Percentiles rank a stretch among this genome's conserved stretches.
phyloP scores from a whole-genome alignment of 495 filamentous ascomycete genomes.

The Xylaria venustula region DNA sequence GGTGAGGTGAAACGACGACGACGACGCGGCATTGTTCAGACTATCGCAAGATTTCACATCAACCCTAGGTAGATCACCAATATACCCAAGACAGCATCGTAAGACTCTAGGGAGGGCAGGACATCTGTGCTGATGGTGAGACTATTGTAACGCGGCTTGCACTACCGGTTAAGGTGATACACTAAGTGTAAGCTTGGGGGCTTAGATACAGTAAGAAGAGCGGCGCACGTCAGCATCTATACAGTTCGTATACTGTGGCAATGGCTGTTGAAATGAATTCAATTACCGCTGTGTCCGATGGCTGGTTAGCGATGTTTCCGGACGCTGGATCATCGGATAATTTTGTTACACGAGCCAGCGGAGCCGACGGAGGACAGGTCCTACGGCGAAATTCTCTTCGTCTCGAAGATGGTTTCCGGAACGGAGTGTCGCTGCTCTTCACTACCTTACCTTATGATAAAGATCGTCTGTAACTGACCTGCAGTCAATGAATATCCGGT shows the following conservation, averaged over 20 bases:
- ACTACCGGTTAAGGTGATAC: too few relatives aligned
- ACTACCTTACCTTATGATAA: too few relatives aligned
- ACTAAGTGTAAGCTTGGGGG: neutral
- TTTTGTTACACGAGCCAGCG: too few relatives aligned
- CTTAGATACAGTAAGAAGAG: neutral
- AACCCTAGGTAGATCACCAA: neutral
- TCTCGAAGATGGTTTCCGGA: too few relatives aligned
- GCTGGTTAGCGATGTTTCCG: too few relatives aligned
- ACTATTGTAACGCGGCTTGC: neutral
- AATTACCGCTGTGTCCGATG: neutral
- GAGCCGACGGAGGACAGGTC: too few relatives aligned
- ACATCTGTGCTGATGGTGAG: neutral
- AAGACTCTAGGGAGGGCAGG: neutral
- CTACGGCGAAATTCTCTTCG: too few relatives aligned
- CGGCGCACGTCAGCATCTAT: neutral
- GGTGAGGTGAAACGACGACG: neutral
- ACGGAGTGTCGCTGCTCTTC: too few relatives aligned
- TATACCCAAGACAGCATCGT: neutral
- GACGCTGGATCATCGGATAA: too few relatives aligned
- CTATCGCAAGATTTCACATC: neutral
- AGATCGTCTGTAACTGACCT: too few relatives aligned
- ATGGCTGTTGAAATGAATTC: too few relatives aligned
- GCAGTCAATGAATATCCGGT: too few relatives aligned
- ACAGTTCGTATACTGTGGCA: neutral
- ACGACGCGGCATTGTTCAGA: neutral